A percentile compares a stretch with the other conserved stretches of the same genome.
phyloP scores from a whole-genome alignment of 2,329 filamentous ascomycete genomes.

The Colletotrichum cereale region DNA sequence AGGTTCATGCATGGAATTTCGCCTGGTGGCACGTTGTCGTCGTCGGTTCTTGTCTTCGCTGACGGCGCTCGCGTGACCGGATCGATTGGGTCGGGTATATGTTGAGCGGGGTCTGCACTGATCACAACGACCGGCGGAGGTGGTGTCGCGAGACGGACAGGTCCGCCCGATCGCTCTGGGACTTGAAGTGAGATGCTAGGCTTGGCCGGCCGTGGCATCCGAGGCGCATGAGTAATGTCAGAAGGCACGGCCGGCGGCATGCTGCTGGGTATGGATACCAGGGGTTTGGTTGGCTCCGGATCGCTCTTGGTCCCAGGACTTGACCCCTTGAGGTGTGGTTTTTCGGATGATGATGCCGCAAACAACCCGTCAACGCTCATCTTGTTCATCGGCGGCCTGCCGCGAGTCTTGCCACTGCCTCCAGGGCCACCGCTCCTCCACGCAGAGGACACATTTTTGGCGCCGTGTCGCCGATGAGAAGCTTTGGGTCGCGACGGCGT shows the following conservation, averaged over 20 bases:
- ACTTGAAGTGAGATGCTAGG: conserved; percentile 57
- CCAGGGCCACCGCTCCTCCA: conserved; percentile 79
- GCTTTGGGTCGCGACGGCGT: conserved; percentile 71
- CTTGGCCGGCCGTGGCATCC: conserved; percentile 46
- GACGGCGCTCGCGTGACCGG: background rate
- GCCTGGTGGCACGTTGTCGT: background rate
- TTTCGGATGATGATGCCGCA: conserved; percentile 74
- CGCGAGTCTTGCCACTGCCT: conserved; percentile 76
- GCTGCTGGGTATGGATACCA: conserved; percentile 16
- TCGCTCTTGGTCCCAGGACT: conserved; percentile 49
- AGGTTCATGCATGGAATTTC: conserved; percentile 3
- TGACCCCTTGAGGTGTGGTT: conserved; percentile 61
- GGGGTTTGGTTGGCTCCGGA: conserved; percentile 46
- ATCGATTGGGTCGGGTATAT: conserved; percentile 34
- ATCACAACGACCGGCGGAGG: conserved; percentile 65
- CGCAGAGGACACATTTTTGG: conserved; percentile 88
- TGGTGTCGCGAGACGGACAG: conserved; percentile 73
- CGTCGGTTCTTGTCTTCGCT: background rate
- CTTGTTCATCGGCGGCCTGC: conserved; percentile 80
- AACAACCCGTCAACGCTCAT: conserved; percentile 73
- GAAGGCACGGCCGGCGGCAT: conserved; percentile 11
- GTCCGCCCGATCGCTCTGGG: conserved; percentile 67
- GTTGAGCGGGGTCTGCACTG: conserved; percentile 54
- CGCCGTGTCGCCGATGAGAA: conserved; percentile 76
- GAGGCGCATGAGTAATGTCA: conserved; percentile 9